Evolutionary conservation across 768 basidiomycete genomes (phyloP).

Genomic region (Rhodotorula kratochvilovae): DNA sequence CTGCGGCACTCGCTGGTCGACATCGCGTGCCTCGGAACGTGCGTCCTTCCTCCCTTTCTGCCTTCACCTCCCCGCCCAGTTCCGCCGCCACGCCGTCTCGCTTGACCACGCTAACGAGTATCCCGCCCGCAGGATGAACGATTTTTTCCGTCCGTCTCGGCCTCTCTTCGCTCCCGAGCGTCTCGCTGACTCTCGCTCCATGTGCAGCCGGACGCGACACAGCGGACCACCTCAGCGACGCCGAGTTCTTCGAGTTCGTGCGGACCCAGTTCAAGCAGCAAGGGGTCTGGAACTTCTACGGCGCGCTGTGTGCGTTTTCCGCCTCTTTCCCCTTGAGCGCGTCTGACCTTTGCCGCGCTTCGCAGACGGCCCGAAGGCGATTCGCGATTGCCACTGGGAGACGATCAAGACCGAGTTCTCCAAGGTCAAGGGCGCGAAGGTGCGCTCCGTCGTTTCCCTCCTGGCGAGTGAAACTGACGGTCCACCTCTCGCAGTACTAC

Average conservation of each 20-base stretch:
- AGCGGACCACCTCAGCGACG: slow-evolving; percentile 1
- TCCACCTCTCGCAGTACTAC: not conserved
- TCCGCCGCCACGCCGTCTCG: too few relatives aligned
- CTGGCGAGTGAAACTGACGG: not conserved
- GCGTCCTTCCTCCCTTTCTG: not conserved
- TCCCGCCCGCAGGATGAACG: not conserved
- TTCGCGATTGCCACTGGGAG: slow-evolving; percentile 13
- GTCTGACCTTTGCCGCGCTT: not conserved
- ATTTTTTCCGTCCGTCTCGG: slow-evolving; percentile 3
- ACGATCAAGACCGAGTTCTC: slow-evolving; percentile 17
- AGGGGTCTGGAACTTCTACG: slow-evolving; percentile 12
- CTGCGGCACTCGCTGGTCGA: slow-evolving; percentile 24
- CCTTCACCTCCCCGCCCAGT: not conserved
- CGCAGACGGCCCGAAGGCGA: slow-evolving; percentile 9
- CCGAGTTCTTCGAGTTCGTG: slow-evolving; percentile 10
- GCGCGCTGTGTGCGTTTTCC: not conserved
- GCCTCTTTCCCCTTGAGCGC: too few relatives aligned
- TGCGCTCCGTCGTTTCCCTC: not conserved
- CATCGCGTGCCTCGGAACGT: slow-evolving; percentile 17
- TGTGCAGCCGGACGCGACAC: slow-evolving; percentile 1
- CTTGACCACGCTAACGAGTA: not conserved
- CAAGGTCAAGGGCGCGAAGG: slow-evolving; percentile 17
- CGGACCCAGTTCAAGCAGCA: slow-evolving; percentile 6
- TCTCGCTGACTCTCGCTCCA: too few relatives aligned
- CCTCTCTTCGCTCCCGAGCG: too few relatives aligned